Evolutionary conservation across 2,329 filamentous ascomycete species (phyloP).

Genomic region (Penicillium brasilianum): DNA sequence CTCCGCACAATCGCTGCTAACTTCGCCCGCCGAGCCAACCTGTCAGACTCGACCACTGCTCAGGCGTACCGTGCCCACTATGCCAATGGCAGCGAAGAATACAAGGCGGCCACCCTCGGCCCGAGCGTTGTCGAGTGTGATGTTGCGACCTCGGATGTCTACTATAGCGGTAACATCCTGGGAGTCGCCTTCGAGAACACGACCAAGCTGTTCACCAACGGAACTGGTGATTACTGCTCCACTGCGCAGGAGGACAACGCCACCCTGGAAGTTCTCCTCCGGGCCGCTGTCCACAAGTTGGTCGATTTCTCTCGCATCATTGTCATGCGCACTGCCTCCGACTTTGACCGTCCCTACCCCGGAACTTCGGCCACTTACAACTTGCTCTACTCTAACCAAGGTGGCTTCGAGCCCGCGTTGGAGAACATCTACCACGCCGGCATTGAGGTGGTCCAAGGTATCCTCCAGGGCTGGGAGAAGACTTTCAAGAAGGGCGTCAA

Average conservation of each 20-base stretch:
- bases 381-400: slow-evolving; percentile 64
- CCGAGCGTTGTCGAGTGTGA: slow-evolving; percentile 70
- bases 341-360: slow-evolving; percentile 73
- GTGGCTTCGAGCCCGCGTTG: slow-evolving; percentile 67
- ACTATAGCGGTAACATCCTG: slow-evolving; percentile 67
- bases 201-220: slow-evolving; percentile 68
- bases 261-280: slow-evolving; percentile 67
- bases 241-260: slow-evolving; percentile 76
- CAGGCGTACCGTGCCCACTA: slow-evolving; percentile 63
- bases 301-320: slow-evolving; percentile 72
- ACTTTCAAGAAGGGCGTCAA: slow-evolving; percentile 63
- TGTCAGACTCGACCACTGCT: slow-evolving; percentile 58
- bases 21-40: slow-evolving; percentile 58
- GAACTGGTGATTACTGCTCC: slow-evolving; percentile 70
- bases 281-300: slow-evolving; percentile 60
- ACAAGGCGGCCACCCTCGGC: slow-evolving; percentile 49
- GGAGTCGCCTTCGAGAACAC: slow-evolving; percentile 69
- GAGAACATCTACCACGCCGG: slow-evolving; percentile 71
- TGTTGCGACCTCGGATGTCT: slow-evolving; percentile 72
- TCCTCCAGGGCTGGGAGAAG: slow-evolving; percentile 64
- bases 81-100: slow-evolving; percentile 36
- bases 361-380: slow-evolving; percentile 63
- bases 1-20: slow-evolving; percentile 60
- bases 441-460: slow-evolving; percentile 67
- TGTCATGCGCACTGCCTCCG: slow-evolving; percentile 69